Base-by-base conservation (phyloP, 1,284 basidiomycete genomes). In the Ustilago cynodontis region DNA sequence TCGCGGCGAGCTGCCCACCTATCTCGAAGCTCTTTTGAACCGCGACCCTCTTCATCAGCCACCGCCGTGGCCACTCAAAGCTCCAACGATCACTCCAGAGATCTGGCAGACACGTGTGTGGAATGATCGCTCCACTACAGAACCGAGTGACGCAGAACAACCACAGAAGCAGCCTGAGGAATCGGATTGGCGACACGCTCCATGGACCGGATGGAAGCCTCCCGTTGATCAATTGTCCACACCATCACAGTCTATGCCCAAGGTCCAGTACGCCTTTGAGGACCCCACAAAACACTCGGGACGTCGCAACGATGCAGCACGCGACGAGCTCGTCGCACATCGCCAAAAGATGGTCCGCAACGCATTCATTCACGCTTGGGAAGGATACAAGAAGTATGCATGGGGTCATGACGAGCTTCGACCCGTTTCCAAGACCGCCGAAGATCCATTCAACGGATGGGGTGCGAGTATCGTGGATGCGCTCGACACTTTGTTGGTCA, bases 401-500 rank as follows among this genome's bases (percentile, higher is more conserved):
- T 90, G 88, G 74, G 90, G 90, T 1, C 86, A 88, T 52, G 91
- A 91, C 80, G 91, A 92, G 83, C 82, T 92, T 20, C 79, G 84
- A 16, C 88, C 91, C 1, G 79, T 90, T 11, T 69, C 69, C 8
- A 66, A 66, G 39, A 43, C 52, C 49, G 68, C 79, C 16, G 58
- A 79, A 26, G 83, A 85, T 64, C 73, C 78, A 28, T 85, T 85
- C 70, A 85, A 85, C 51, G 83, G 93, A 9, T 97, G 95, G 94
- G 94, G 93, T 14, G 91, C 95, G 0, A 92, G 92, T 1, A 89
- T 91, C 59, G 89, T 93, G 69, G 85, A 86, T 71, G 83, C 82
- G 9, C 89, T 98, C 18, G 94, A 96, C 84, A 97, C 95, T 0
- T 91, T 98, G 87, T 88, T 93, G 29, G 87, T 98, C 58, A 93